A percentile compares a stretch with the other conserved stretches of the same genome.
These are phyloP conservation scores for Vaucheria bursata DNA, from an alignment of 352 stramenopile species.

Conservation along the genomic window DNA sequence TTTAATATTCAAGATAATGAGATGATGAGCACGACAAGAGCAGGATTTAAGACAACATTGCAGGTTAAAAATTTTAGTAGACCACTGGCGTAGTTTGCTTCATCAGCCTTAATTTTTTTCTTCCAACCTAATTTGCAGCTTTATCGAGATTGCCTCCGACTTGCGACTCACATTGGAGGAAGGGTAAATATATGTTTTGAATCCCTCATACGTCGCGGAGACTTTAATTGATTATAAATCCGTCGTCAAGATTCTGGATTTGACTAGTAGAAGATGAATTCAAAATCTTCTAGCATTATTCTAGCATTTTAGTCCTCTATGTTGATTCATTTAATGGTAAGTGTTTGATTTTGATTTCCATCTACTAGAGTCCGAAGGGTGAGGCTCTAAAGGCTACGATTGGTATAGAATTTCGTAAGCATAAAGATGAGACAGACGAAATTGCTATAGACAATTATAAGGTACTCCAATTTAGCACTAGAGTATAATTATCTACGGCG, in stretches of 20 bases:
- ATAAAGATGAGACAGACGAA: background rate
- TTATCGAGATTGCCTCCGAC: conserved; percentile 5
- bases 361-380: conserved; percentile 2
- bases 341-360: background rate
- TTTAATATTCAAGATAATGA: too few relatives aligned
- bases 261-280: background rate
- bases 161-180: conserved; percentile 4
- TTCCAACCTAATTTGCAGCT: too few relatives aligned
- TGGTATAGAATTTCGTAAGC: conserved; percentile 3
- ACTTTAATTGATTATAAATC: background rate
- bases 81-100: too few relatives aligned
- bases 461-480: too few relatives aligned
- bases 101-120: too few relatives aligned
- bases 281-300: background rate
- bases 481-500: too few relatives aligned
- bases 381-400: conserved; percentile 3
- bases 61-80: too few relatives aligned
- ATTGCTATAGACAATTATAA: background rate
- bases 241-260: background rate
- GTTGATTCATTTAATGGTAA: background rate
- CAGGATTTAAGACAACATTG: too few relatives aligned
- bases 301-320: background rate
- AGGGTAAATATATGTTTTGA: background rate
- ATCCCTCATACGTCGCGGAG: background rate
- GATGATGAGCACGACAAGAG: too few relatives aligned